A percentile compares a stretch with the other conserved stretches of the same genome.
phyloP scores from a whole-genome alignment of 2,329 filamentous ascomycete species.

The Fusarium sp. region DNA sequence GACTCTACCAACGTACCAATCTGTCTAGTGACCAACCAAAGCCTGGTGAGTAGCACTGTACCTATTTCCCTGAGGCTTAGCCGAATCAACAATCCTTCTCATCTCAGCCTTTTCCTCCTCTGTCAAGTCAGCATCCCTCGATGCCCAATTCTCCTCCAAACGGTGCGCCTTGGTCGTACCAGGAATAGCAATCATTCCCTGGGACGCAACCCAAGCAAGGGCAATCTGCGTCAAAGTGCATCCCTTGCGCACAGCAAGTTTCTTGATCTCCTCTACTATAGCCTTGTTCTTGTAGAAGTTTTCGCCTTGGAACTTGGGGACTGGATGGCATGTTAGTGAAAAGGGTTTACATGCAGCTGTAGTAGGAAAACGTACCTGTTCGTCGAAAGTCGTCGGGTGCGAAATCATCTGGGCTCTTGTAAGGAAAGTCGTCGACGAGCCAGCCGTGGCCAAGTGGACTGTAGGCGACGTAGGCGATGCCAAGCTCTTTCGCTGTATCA shows the following conservation, averaged over 20 bases:
- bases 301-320: not conserved
- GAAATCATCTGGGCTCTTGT: not conserved
- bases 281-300: constrained; percentile 5
- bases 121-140: not conserved
- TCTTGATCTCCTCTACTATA: constrained; percentile 5
- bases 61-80: not conserved
- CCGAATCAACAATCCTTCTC: not conserved
- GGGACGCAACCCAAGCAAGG: not conserved
- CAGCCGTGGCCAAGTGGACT: not conserved
- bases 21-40: not conserved
- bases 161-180: not conserved
- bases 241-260: not conserved
- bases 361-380: not conserved
- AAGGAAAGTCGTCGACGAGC: not conserved
- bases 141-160: not conserved
- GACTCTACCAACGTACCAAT: not conserved
- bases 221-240: not conserved
- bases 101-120: not conserved
- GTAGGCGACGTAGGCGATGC: not conserved
- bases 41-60: not conserved
- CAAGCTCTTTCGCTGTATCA: not conserved
- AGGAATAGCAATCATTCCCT: constrained; percentile 9
- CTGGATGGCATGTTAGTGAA: not conserved
- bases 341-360: not conserved
- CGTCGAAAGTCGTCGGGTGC: not conserved